Evolutionary conservation across 768 basidiomycete genomes (phyloP).

Genomic region (Amanita jacksonii): DNA sequence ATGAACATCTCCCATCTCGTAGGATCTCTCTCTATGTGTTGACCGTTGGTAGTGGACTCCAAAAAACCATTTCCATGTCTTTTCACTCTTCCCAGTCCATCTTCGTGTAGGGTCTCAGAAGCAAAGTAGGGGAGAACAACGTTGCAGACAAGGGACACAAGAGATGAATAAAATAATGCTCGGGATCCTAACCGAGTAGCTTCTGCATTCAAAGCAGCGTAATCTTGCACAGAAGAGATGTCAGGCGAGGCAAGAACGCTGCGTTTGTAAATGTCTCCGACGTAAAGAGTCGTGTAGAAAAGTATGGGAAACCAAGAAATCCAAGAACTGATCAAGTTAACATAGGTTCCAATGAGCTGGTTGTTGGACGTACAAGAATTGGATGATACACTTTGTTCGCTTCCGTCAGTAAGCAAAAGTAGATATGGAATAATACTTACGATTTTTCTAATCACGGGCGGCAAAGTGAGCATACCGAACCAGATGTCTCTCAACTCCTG

Average conservation of each 20-base stretch:
- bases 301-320: conserved; percentile 90
- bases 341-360: neutral
- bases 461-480: conserved; percentile 58
- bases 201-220: conserved; percentile 42
- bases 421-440: conserved; percentile 33
- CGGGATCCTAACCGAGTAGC: conserved; percentile 78
- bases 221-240: conserved; percentile 15
- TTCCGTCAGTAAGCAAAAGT: neutral
- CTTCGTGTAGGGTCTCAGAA: conserved; percentile 17
- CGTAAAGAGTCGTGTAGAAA: conserved; percentile 81
- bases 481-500: conserved; percentile 59
- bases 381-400: conserved; percentile 52
- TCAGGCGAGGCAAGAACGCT: conserved; percentile 18
- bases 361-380: conserved; percentile 59
- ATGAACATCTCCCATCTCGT: neutral
- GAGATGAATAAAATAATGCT: conserved; percentile 70
- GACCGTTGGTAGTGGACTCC: neutral
- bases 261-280: conserved; percentile 77
- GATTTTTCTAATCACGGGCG: conserved; percentile 68
- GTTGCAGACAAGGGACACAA: conserved; percentile 60
- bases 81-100: neutral
- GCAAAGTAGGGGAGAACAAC: conserved; percentile 64
- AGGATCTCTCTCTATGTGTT: neutral
- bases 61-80: neutral
- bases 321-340: conserved; percentile 71